Percentiles rank a stretch among this genome's conserved stretches.
These are phyloP conservation scores for Neopestalotiopsis sp. DNA, from an alignment of 2,329 filamentous ascomycete genomes.

Conservation along the genomic window DNA sequence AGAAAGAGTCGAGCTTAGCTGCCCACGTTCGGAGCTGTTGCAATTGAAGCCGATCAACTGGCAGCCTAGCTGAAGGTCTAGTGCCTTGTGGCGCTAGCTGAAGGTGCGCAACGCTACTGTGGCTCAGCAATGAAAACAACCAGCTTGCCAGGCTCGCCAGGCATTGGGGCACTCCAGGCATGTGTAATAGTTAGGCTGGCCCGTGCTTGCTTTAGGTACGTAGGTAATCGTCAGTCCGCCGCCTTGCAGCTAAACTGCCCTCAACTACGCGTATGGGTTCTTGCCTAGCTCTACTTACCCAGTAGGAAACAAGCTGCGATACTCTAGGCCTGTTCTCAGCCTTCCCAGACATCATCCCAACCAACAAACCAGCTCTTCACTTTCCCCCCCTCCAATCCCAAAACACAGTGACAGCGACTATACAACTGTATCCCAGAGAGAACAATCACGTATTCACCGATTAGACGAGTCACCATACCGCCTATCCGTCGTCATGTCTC, in stretches of 20 bases:
- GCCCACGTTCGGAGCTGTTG: too few relatives aligned
- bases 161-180: too few relatives aligned
- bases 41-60: too few relatives aligned
- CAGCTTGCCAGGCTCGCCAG: too few relatives aligned
- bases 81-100: too few relatives aligned
- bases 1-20: background rate
- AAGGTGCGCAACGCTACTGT: background rate
- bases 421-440: background rate
- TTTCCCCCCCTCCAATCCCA: background rate
- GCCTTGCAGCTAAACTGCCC: background rate
- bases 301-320: slow-evolving; percentile 5
- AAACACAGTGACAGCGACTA: background rate
- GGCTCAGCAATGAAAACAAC: background rate
- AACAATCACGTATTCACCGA: background rate
- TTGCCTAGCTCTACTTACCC: slow-evolving; percentile 14
- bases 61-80: too few relatives aligned
- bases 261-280: slow-evolving; percentile 19
- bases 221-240: background rate
- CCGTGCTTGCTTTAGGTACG: background rate
- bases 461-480: background rate
- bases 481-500: slow-evolving; percentile 71
- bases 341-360: slow-evolving; percentile 12
- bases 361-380: background rate
- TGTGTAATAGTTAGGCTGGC: background rate
- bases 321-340: slow-evolving; percentile 13